These are phyloP conservation scores for Penicillium glabrum DNA, from an alignment of 2,329 filamentous ascomycete species.

Conservation along the genomic window DNA sequence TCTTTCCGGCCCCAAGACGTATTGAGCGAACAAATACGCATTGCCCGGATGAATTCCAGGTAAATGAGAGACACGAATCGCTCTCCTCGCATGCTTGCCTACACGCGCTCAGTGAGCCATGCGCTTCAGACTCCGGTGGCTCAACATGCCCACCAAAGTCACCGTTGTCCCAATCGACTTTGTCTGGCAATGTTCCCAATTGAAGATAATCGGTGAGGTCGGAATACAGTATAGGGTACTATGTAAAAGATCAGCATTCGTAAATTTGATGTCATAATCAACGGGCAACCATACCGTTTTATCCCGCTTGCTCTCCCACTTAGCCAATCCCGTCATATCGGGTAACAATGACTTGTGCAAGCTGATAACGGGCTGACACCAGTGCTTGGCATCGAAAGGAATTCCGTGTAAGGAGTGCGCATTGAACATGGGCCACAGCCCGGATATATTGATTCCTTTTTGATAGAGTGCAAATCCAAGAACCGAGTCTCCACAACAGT, in stretches of 20 bases:
- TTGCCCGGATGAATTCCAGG: constrained; percentile 20
- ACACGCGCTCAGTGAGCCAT: constrained; percentile 32
- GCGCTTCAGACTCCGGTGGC: constrained; percentile 25
- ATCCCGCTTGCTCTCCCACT: constrained; percentile 36
- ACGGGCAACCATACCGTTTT: constrained; percentile 19
- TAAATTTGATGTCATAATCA: neutral
- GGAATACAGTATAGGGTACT: constrained; percentile 25
- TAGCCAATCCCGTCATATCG: constrained; percentile 53
- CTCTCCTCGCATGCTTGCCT: constrained; percentile 23
- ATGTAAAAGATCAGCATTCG: neutral
- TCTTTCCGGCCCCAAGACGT: constrained; percentile 21
- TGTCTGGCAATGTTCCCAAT: constrained; percentile 18
- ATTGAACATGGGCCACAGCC: constrained; percentile 52
- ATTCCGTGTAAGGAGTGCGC: constrained; percentile 52
- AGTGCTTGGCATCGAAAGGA: constrained; percentile 48
- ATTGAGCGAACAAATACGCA: constrained; percentile 26
- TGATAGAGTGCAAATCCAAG: constrained; percentile 50
- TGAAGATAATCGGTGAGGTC: constrained; percentile 33
- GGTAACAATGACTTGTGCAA: constrained; percentile 50
- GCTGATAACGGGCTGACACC: constrained; percentile 54
- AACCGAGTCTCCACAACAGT: constrained; percentile 57
- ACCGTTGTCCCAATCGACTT: constrained; percentile 36
- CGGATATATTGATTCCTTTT: constrained; percentile 47
- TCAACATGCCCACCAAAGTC: constrained; percentile 34
- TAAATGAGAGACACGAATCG: constrained; percentile 27